Base-by-base conservation (phyloP, 1,284 basidiomycete species). In the Cutaneotrichosporon sp. region DNA sequence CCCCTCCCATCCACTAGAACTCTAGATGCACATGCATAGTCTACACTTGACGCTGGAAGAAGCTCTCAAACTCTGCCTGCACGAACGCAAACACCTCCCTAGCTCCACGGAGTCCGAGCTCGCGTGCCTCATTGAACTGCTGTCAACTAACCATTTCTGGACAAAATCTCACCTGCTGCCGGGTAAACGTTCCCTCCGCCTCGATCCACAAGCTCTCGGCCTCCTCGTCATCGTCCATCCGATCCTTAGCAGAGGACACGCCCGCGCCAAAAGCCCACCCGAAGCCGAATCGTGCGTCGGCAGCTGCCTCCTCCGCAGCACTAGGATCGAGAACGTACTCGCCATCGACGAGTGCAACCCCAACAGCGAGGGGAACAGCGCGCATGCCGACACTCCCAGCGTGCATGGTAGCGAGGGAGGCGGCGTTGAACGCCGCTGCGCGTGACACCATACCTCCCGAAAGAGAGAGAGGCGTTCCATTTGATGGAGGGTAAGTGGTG, bases 281-380 rank as follows among this genome's bases (percentile, higher is more conserved):
- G 52, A 83, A 79, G 0, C 84, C 85, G 36, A 87, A 83, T 18
- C 89, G 79, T 14, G 83, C 83, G 13, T 76, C 76, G 5, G 90
- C 89, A 47, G 86, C 84, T 42, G 85, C 83, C 50, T 86, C 86
- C 72, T 86, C 85, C 50, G 83, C 83, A 84, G 87, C 2, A 30
- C 89, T 81, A 2, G 90, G 90, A 66, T 90, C 90, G 34, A 90
- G 74, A 63, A 90, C 85, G 62, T 91, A 72, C 67, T 89, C 86
- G 11, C 61, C 79, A 69, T 76, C 60, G 1, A 71, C 62, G 3
- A 81, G 51, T 0, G 82, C 83, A n/a, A 83, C 72, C 7, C 78
- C 70, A 0, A 82, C 77, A 4, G 82, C 82, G 0, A 83, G 67
- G 5, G 82, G 75, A 31, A 83, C 76, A 0, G 79, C 83, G 5